These are phyloP conservation scores for Cryptosporidium tyzzeri DNA, from an alignment of 169 alveolate species.

Conservation along the genomic window DNA sequence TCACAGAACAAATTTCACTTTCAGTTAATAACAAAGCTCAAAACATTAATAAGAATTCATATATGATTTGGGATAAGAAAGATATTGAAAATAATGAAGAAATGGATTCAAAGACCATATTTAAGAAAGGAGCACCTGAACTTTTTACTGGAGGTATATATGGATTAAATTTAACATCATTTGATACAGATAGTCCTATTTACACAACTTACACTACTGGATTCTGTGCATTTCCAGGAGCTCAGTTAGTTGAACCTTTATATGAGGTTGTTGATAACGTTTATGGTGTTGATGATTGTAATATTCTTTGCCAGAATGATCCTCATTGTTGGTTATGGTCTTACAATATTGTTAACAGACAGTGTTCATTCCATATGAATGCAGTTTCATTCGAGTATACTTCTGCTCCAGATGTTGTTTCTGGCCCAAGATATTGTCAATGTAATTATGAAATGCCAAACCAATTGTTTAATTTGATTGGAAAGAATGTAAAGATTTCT, in stretches of 20 bases:
- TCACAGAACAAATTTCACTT: conserved; percentile 64
- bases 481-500: conserved; percentile 24
- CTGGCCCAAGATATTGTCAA: conserved; percentile 76
- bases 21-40: conserved; percentile 70
- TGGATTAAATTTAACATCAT: conserved; percentile 61
- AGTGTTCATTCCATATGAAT: conserved; percentile 75
- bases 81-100: background rate
- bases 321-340: conserved; percentile 77
- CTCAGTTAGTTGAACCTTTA: conserved; percentile 64
- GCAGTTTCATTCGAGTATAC: conserved; percentile 68
- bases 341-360: conserved; percentile 50
- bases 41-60: conserved; percentile 24
- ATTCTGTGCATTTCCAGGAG: conserved; percentile 75
- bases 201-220: conserved; percentile 74
- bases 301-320: conserved; percentile 64
- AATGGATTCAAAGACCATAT: background rate
- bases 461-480: conserved; percentile 52
- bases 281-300: conserved; percentile 71
- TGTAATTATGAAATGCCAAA: conserved; percentile 75
- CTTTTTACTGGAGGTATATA: conserved; percentile 65
- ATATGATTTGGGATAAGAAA: conserved; percentile 43
- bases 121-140: conserved; percentile 67
- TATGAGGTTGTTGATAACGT: conserved; percentile 67
- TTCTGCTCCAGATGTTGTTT: conserved; percentile 64
- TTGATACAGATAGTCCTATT: conserved; percentile 56